A percentile compares a stretch with the other conserved stretches of the same genome.
phyloP scores from a whole-genome alignment of 768 basidiomycete species.

The Ramaria rubella region DNA sequence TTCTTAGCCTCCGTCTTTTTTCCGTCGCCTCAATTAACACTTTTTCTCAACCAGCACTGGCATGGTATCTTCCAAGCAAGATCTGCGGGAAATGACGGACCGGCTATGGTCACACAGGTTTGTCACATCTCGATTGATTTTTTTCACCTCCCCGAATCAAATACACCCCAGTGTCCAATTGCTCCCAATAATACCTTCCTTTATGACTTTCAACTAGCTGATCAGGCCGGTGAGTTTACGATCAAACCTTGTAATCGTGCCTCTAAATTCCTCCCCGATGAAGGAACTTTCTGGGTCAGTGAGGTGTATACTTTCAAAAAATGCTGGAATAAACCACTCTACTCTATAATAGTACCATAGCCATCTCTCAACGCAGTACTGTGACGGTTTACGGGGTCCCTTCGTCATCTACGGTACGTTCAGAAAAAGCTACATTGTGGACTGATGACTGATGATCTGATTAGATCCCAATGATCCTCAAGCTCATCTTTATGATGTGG shows the following conservation, averaged over 20 bases:
- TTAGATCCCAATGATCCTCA: slow-evolving; percentile 38
- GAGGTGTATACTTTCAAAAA: not conserved
- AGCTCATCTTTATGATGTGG: slow-evolving; percentile 30
- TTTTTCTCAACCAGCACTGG: slow-evolving; percentile 27
- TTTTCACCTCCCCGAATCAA: slow-evolving; percentile 12
- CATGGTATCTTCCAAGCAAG: slow-evolving; percentile 41
- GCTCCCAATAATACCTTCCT: slow-evolving; percentile 31
- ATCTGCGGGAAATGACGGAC: slow-evolving; percentile 40
- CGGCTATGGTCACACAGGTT: slow-evolving; percentile 28
- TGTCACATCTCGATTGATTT: not conserved
- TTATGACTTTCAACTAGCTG: slow-evolving; percentile 29
- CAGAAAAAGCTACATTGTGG: not conserved
- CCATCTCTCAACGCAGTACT: slow-evolving; percentile 45
- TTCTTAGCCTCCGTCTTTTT: not conserved
- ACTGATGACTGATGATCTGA: not conserved
- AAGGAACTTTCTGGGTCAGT: not conserved
- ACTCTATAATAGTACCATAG: slow-evolving; percentile 30
- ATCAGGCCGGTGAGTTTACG: slow-evolving; percentile 29
- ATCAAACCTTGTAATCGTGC: not conserved
- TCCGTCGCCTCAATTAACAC: not conserved
- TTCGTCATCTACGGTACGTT: slow-evolving; percentile 29
- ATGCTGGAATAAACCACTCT: not conserved
- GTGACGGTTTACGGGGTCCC: slow-evolving; percentile 46
- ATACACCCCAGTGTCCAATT: slow-evolving; percentile 32
- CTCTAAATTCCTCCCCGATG: not conserved